A percentile compares a stretch with the other conserved stretches of the same genome.
Conservation (phyloP, 805 yeast genomes). For the Metschnikowia santaceciliae region DNA sequence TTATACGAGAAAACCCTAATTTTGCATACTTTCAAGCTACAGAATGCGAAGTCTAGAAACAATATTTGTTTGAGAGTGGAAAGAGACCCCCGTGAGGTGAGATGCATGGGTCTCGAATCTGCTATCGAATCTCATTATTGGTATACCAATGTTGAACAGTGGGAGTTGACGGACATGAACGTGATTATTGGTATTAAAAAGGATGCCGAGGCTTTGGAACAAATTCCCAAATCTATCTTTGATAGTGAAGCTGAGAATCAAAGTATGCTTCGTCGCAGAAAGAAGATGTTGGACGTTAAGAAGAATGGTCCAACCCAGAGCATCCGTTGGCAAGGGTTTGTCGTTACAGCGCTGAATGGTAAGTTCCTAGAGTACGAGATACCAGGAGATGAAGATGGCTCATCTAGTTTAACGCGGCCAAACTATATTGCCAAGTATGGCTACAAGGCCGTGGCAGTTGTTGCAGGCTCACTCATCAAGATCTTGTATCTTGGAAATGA, state of each 20-base stretch:
- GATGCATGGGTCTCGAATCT: slow-evolving; percentile 82
- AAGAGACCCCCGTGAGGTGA: slow-evolving; percentile 86
- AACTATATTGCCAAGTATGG: slow-evolving; percentile 71
- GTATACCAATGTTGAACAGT: slow-evolving; percentile 62
- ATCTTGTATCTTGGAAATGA: slow-evolving; percentile 74
- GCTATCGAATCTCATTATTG: slow-evolving; percentile 68
- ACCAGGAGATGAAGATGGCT: slow-evolving; percentile 36
- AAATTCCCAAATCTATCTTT: background rate
- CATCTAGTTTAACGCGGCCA: slow-evolving; percentile 27
- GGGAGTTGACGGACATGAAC: slow-evolving; percentile 78
- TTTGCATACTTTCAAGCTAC: slow-evolving; percentile 69
- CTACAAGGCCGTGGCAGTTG: slow-evolving; percentile 69
- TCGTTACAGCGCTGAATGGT: slow-evolving; percentile 63
- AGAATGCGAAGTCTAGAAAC: slow-evolving; percentile 64
- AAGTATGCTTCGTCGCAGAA: background rate
- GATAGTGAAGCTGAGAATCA: background rate
- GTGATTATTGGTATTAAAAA: slow-evolving; percentile 61
- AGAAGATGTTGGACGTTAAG: background rate
- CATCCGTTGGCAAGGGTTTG: slow-evolving; percentile 72
- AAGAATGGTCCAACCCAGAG: background rate
- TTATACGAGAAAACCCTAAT: slow-evolving; percentile 52
- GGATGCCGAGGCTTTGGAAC: background rate
- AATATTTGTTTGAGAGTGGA: slow-evolving; percentile 84
- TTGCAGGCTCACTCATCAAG: slow-evolving; percentile 70
- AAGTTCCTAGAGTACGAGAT: slow-evolving; percentile 56